A percentile compares a stretch with the other conserved stretches of the same genome.
Conservation (phyloP, 2,329 filamentous ascomycete genomes). For the Magnaporthiopsis rhizophila region DNA sequence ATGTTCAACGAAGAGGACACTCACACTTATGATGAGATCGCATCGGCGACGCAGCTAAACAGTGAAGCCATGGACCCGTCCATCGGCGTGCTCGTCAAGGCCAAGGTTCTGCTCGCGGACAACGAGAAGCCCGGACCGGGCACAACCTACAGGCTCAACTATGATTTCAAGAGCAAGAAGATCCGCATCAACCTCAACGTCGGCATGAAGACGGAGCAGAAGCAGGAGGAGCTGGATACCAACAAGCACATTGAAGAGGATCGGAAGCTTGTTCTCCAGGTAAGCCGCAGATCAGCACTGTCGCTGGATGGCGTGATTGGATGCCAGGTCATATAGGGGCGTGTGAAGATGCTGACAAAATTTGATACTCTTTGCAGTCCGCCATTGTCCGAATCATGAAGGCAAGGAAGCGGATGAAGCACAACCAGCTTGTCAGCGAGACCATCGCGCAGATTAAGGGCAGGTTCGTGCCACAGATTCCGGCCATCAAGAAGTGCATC, state of each 20-base stretch:
- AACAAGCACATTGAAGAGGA: constrained; percentile 99
- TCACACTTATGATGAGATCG: constrained; percentile 81
- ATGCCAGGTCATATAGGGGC: constrained; percentile 6
- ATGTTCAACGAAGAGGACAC: constrained; percentile 89
- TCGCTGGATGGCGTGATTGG: not conserved
- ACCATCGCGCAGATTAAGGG: constrained; percentile 92
- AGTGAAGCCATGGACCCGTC: constrained; percentile 81
- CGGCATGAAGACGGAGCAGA: constrained; percentile 88
- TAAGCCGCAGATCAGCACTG: constrained; percentile 38
- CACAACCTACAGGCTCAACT: constrained; percentile 77
- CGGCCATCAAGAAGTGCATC: constrained; percentile 99
- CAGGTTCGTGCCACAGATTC: constrained; percentile 85
- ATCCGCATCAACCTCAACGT: constrained; percentile 95
- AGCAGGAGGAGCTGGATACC: constrained; percentile 92
- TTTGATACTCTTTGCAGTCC: constrained; percentile 50
- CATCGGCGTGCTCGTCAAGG: constrained; percentile 80
- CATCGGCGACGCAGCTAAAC: constrained; percentile 69
- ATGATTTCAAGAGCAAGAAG: constrained; percentile 98
- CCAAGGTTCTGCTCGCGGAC: constrained; percentile 60
- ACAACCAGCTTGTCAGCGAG: constrained; percentile 86
- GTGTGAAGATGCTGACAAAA: constrained; percentile 1
- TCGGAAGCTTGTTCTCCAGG: constrained; percentile 91
- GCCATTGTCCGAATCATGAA: constrained; percentile 99
- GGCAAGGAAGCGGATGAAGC: constrained; percentile 97
- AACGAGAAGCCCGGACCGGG: constrained; percentile 68